Base-by-base conservation (phyloP, 179 eudicot genomes). In the Pouteria campechiana region DNA sequence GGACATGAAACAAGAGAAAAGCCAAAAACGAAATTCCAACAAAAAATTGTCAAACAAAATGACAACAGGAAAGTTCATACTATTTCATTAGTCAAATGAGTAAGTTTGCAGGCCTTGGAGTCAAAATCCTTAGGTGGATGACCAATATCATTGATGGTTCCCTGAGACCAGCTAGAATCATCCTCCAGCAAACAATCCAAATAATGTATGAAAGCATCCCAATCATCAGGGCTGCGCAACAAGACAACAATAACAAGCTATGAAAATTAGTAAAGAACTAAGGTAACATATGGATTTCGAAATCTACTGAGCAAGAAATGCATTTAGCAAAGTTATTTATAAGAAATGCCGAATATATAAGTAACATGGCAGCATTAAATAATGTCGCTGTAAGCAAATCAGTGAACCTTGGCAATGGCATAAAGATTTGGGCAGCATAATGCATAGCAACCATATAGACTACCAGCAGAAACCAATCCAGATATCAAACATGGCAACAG, bases 161-260 rank as follows among this genome's bases (percentile, higher is more conserved):
- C 72, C 54, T 60, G 56, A 50, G 50, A 57, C 63, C 79, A 81
- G 54, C 65, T 57, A 41, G 58, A 55, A 22, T 63, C 83, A 65
- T 85, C 95, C 68, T 79, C 95, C 50, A 89, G 64, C 58, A 89
- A 71, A 68, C 95, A 85, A 68, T 89, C 83, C 34, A 89, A 55
- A 65, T 76, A 89, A 57, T 85, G 72, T 42, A 74, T 65, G 65
- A 85, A 89, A 60, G 79, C 76, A 53, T 85, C 86, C 97, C 95
- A 89, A 42, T 89, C 97, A 70, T 81, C 93, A 54, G 95, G 87
- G 66, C 97, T 89, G 82, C 67, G 64, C 72, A 33, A 35, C 39
- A 30, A 62, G 61, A 52, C 32, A 37, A 45, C 25, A 21, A 44
- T n/a, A n/a, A 11, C 36, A 44, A 25, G 21, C 19, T 35, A 25